Evolutionary conservation across 2,329 filamentous ascomycete genomes (phyloP).

Genomic region (Cephalotrichum gorgonifer): DNA sequence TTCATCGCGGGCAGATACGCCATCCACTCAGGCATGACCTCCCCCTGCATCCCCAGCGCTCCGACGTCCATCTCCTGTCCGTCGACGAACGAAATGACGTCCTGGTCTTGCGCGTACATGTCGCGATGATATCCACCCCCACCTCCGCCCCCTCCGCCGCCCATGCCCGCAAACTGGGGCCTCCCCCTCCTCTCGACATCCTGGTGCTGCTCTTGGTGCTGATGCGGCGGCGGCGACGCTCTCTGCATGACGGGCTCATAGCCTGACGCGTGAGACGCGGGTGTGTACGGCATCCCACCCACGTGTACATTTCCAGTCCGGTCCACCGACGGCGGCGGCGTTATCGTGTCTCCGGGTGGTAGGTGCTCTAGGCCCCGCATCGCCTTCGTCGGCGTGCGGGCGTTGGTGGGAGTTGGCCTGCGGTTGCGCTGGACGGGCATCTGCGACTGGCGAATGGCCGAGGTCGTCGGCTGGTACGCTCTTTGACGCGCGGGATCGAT

Average conservation of each 20-base stretch:
- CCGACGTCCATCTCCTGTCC: constrained; percentile 70
- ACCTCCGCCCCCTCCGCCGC: no score
- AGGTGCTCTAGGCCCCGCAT: constrained; percentile 19
- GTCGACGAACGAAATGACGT: constrained; percentile 61
- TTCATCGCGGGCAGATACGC: constrained; percentile 60
- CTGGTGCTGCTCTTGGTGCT: neutral
- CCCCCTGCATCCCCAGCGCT: constrained; percentile 46
- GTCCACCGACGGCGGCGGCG: constrained; percentile 18
- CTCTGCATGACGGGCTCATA: constrained; percentile 29
- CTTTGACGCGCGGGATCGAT: neutral
- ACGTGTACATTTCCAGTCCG: constrained; percentile 16
- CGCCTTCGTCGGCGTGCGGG: constrained; percentile 8
- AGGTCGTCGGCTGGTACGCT: constrained; percentile 36
- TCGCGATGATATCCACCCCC: neutral
- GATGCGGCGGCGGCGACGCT: constrained; percentile 23
- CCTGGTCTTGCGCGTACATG: constrained; percentile 17
- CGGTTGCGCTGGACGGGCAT: constrained; percentile 17
- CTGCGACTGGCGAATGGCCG: constrained; percentile 34
- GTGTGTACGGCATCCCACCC: constrained; percentile 22
- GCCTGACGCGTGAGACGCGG: constrained; percentile 27
- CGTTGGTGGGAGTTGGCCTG: constrained; percentile 9
- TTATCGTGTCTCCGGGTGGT: constrained; percentile 18
- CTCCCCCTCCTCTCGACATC: neutral
- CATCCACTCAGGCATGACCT: constrained; percentile 62
- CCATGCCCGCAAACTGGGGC: neutral